Evolutionary conservation across 2,329 filamentous ascomycete species (phyloP), one percentile per base, ranked within the genome.

Genomic region (Emmonsia crescens): DNA sequence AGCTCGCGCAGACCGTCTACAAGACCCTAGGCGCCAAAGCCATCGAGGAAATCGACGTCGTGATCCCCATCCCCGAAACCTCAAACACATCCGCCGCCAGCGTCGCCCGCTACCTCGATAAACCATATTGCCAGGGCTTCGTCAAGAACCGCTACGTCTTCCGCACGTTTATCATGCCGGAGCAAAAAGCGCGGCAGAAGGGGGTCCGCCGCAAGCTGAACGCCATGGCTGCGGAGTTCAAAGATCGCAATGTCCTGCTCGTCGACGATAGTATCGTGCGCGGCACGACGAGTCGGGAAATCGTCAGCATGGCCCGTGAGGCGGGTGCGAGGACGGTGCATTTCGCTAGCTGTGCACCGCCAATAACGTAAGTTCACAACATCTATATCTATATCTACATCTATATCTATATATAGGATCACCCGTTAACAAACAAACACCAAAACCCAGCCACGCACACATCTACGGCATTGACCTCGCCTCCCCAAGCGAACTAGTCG

Each of bases 201-300:
- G 88, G 90, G 67, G 91, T 97, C 10, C 87, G 93, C 3, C 85
- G 92, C 57, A 97, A 97, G 77, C 82, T 97, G 46, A 93, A 89
- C 64, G 85, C 92, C 24, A 96, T 96, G 75, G 84, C 86, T 31
- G 85, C 87, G 44, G 91, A 96, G 72, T 96, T 96, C 75, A 80
- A 86, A 62, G 89, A 83, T 66, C 87, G 88, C 68, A 89, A 87
- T 63, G 88, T 97, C 8, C 80, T 91, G 12, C 79, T 97, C 0
- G 89, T 96, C 1, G 93, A 96, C 68, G 93, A 96, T 76, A 90
- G 86, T 68, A 91, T 96, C 63, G 92, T 96, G 4, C 84, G 92
- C 44, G 92, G 91, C 57, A 95, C 89, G 0, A 96, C 90, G 1
- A 88, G 84, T 63, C 80, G 86, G 55, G 89, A 91, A 72, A 92